phyloP scores from a whole-genome alignment of 371 early-diverging fungal genomes.

The Apophysomyces sp. region DNA sequence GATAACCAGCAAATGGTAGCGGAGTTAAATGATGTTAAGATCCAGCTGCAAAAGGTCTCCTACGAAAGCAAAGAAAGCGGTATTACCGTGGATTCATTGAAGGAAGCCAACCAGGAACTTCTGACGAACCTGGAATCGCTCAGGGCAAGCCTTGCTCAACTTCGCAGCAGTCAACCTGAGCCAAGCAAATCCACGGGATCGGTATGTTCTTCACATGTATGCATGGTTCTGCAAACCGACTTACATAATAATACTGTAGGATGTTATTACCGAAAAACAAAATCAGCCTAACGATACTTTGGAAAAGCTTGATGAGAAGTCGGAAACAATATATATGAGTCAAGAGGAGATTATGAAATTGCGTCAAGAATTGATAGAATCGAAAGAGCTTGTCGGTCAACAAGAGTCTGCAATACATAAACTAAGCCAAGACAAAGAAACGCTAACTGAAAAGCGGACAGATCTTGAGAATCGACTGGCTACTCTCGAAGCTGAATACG shows the following conservation, averaged over 20 bases:
- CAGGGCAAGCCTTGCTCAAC: conserved; percentile 56
- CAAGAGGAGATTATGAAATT: conserved; percentile 74
- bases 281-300: neutral
- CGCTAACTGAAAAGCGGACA: conserved; percentile 58
- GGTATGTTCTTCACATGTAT: neutral
- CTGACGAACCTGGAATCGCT: conserved; percentile 65
- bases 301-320: neutral
- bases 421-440: conserved; percentile 61
- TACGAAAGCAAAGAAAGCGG: conserved; percentile 84
- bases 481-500: conserved; percentile 83
- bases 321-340: conserved; percentile 21
- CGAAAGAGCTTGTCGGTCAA: conserved; percentile 64
- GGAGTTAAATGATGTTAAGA: conserved; percentile 68
- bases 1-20: conserved; percentile 73
- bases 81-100: conserved; percentile 79
- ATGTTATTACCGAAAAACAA: neutral
- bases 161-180: conserved; percentile 15
- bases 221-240: neutral
- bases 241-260: neutral
- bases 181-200: neutral
- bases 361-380: conserved; percentile 78
- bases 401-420: conserved; percentile 69
- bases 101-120: conserved; percentile 79
- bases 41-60: conserved; percentile 81
- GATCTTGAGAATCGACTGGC: conserved; percentile 76